Percentiles rank a stretch among this genome's conserved stretches.
phyloP scores from a whole-genome alignment of 1,139 yeast species.

The Nadsonia starkeyi-henricii region DNA sequence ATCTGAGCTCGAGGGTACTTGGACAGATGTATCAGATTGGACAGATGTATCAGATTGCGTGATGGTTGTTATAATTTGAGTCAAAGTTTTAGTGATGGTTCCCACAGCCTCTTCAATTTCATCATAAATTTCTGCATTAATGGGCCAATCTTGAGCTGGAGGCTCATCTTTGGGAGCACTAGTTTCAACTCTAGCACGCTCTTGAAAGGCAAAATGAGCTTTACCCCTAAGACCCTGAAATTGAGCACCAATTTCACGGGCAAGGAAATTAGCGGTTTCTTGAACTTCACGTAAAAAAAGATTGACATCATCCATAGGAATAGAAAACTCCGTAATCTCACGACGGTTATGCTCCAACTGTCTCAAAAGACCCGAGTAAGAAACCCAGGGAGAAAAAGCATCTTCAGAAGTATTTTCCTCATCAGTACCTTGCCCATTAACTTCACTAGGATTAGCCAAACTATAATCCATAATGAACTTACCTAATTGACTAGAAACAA shows the following conservation, averaged over 20 bases:
- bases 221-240: slow-evolving; percentile 61
- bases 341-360: background rate
- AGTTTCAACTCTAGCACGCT: slow-evolving; percentile 24
- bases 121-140: slow-evolving; percentile 17
- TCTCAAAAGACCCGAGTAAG: background rate
- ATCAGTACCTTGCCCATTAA: too few species aligned
- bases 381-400: slow-evolving; percentile 2
- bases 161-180: slow-evolving; percentile 7
- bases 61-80: background rate
- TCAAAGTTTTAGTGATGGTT: slow-evolving; percentile 1
- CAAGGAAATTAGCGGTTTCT: slow-evolving; percentile 43
- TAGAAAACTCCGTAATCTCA: slow-evolving; percentile 20
- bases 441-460: slow-evolving; percentile 1
- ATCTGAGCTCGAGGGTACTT: background rate
- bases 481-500: slow-evolving; percentile 24
- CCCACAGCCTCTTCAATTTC: slow-evolving; percentile 9
- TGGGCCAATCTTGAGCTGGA: slow-evolving; percentile 12
- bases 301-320: slow-evolving; percentile 38
- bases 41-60: background rate
- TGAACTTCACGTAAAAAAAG: slow-evolving; percentile 43
- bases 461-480: slow-evolving; percentile 17
- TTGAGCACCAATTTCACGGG: slow-evolving; percentile 59
- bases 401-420: slow-evolving; percentile 7
- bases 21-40: background rate
- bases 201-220: slow-evolving; percentile 70